Base-by-base conservation (phyloP, 2,329 filamentous ascomycete species). In the Myrmaecium sp. region DNA sequence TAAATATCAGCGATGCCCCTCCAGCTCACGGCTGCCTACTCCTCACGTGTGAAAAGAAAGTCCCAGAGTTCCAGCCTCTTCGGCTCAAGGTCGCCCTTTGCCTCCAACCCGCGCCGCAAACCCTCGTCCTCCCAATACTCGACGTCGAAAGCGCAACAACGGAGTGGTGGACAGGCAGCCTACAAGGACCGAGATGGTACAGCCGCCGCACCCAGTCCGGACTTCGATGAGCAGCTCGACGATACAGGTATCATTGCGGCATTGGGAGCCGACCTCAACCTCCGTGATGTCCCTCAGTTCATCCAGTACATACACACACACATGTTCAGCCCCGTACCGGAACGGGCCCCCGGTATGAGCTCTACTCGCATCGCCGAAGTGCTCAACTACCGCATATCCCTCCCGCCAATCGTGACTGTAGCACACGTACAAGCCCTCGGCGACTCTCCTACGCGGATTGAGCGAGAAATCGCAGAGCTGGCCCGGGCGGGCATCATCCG, bases 401-500 rank as follows among this genome's bases (percentile, higher is more conserved):
- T 79, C 20, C 73, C 78, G 6, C 69, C 69, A 0, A 55, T 81
- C 13, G 68, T 76, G 4, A 74, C 70, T 0, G 47, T 71, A 12
- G 64, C 70, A 2, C 76, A 83, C 43, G 46, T 83, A 5, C 66
- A 74, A 33, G 65, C 73, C 2, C 49, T 81, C 2, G 58, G 76
- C 23, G 52, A 51, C 6, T 70, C 66, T 3, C 67, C 74, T 2
- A 78, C 74, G 0, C 58, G 55, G 2, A 69, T 69, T 2, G 76
- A 82, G 47, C 58, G 76, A 23, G 75, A 79, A 43, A 59, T 77
- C 12, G 71, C 66, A 3, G 62, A 70, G 38, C 56, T 81, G 18
- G 48, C 65, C 11, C 54, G 58, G 8, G 56, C 54, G 7, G 74
- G 75, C 0, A 52, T 62, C 4, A 32, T 81, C 23, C 56, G 73